phyloP scores from a whole-genome alignment of 2,329 filamentous ascomycete genomes.

The Trichocomaceae sp. region DNA sequence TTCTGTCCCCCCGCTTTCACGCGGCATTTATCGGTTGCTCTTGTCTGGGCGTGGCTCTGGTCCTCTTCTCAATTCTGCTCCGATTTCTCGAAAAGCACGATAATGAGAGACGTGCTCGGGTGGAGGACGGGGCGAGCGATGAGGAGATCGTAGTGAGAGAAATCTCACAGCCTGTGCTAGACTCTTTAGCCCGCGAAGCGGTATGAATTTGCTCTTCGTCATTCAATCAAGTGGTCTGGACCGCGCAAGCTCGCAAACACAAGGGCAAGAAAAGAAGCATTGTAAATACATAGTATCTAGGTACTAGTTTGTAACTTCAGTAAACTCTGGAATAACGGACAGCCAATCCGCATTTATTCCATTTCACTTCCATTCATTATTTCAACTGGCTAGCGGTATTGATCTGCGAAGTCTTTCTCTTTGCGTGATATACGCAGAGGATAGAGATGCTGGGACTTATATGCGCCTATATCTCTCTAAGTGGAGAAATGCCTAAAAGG shows the following conservation, averaged over 20 bases:
- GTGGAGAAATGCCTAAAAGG: too few relatives aligned
- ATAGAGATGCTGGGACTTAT: too few relatives aligned
- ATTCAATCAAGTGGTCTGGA: not conserved
- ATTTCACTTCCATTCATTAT: too few relatives aligned
- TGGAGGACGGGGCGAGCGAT: not conserved
- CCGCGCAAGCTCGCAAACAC: too few relatives aligned
- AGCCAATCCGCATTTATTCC: too few relatives aligned
- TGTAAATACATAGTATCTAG: not conserved
- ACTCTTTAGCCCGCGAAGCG: not conserved
- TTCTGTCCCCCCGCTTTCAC: conserved; percentile 4
- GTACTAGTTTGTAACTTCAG: not conserved
- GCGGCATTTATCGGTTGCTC: conserved; percentile 3
- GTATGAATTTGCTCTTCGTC: not conserved
- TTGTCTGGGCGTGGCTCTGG: not conserved
- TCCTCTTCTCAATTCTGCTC: conserved; percentile 9
- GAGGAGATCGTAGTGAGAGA: not conserved
- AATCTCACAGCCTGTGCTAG: not conserved
- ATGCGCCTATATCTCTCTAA: too few relatives aligned
- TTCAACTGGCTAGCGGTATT: not conserved
- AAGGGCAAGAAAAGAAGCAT: not conserved
- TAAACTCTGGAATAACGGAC: not conserved
- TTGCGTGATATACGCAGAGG: too few relatives aligned
- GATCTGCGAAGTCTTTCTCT: too few relatives aligned
- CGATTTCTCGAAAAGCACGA: conserved; percentile 19
- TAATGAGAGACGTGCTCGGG: conserved; percentile 1